A percentile compares a stretch with the other conserved stretches of the same genome.
phyloP scores from a whole-genome alignment of 495 filamentous ascomycete species.

The Penicillium cinerascens region DNA sequence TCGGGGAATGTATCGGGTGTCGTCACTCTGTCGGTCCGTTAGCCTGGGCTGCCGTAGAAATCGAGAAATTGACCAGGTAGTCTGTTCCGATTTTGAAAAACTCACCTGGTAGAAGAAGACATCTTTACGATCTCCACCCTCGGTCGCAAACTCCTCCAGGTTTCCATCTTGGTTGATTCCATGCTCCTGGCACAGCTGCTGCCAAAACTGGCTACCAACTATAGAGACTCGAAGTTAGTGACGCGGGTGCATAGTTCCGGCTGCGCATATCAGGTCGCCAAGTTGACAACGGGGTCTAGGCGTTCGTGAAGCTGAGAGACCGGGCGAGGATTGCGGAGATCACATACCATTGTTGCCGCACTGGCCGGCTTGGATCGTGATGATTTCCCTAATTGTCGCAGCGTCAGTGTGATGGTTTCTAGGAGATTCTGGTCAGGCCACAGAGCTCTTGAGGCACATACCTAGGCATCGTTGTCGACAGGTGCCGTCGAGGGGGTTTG shows the following conservation, averaged over 20 bases:
- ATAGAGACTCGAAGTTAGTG: constrained; percentile 15
- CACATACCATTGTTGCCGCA: constrained; percentile 95
- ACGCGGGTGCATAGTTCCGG: not conserved
- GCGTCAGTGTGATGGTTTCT: constrained; percentile 1
- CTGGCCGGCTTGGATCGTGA: constrained; percentile 97
- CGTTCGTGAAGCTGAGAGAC: constrained; percentile 7
- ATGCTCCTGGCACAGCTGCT: constrained; percentile 95
- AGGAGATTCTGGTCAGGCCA: not conserved
- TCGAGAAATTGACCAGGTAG: not conserved
- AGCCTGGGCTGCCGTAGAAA: not conserved
- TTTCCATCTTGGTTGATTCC: constrained; percentile 97
- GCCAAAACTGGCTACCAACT: constrained; percentile 97
- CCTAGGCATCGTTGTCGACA: constrained; percentile 42
- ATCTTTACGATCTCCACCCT: constrained; percentile 96
- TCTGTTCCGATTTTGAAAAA: not conserved
- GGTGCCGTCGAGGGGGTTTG: constrained; percentile 24
- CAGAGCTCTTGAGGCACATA: constrained; percentile 12
- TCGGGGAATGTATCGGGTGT: constrained; percentile 95
- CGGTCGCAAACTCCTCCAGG: constrained; percentile 90
- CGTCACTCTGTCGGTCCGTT: constrained; percentile 61
- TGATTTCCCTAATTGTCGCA: constrained; percentile 76
- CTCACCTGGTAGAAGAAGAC: constrained; percentile 95
- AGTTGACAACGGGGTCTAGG: not conserved
- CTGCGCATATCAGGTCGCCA: not conserved
- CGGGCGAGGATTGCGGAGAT: constrained; percentile 8